phyloP scores from a whole-genome alignment of 2,329 filamentous ascomycete genomes.

The Teratosphaeria pseudoeucalypti region DNA sequence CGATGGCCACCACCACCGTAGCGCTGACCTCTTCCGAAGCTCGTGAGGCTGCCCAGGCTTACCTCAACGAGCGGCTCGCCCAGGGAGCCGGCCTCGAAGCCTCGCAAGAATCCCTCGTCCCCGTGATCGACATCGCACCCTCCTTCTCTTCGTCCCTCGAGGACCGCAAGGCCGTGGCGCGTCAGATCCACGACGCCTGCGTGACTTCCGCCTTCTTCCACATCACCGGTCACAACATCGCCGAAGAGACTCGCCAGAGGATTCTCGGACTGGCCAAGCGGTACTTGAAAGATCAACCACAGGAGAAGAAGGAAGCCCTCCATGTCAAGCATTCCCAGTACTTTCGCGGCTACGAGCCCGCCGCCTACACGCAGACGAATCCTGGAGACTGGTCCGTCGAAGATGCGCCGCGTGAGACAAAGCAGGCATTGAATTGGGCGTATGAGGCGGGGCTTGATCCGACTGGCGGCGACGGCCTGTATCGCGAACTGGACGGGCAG shows the following conservation, averaged over 20 bases:
- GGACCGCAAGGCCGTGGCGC: conserved; percentile 28
- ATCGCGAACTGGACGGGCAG: conserved; percentile 31
- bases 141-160: conserved; percentile 26
- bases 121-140: conserved; percentile 27
- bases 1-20: conserved; percentile 4
- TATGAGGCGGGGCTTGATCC: conserved; percentile 32
- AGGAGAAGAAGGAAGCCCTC: conserved; percentile 28
- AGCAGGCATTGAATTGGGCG: conserved; percentile 35
- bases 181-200: conserved; percentile 30
- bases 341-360: conserved; percentile 33
- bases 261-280: conserved; percentile 30
- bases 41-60: conserved; percentile 22
- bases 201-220: conserved; percentile 32
- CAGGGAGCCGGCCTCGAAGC: conserved; percentile 6
- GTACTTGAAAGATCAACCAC: conserved; percentile 25
- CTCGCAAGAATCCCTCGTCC: conserved; percentile 23
- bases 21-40: conserved; percentile 22
- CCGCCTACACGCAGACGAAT: conserved; percentile 31
- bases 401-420: conserved; percentile 26
- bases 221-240: conserved; percentile 29
- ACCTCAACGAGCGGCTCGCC: conserved; percentile 26
- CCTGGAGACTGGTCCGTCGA: conserved; percentile 21
- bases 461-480: conserved; percentile 32
- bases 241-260: conserved; percentile 16
- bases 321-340: conserved; percentile 31